Evolutionary conservation across 495 filamentous ascomycete species (phyloP), one percentile per base, ranked within the genome.

Genomic region (Elaphomyces granulatus): DNA sequence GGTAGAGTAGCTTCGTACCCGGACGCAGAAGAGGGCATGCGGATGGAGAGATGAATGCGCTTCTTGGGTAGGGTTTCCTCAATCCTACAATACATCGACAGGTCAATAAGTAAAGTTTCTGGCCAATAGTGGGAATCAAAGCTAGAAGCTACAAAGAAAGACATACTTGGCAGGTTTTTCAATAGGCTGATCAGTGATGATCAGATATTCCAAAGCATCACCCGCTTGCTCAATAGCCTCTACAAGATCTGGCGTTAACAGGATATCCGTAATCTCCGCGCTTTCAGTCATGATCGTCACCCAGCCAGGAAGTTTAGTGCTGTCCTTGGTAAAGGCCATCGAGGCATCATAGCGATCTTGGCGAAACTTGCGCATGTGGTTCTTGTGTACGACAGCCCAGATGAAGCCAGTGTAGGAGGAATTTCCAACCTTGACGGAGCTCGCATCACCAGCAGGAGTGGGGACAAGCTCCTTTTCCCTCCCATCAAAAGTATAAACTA

Each of bases 381-480:
- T 81, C 72, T 98, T 98, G 70, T 96, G 84, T 30, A 96, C 87
- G 47, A 98, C 59, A 20, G 87, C 92, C 74, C 77, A 96, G 45
- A 98, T 87, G 48, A 95, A 98, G 26, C 75, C 80, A 58, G 96
- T 92, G 50, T 80, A 94, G 14, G 64, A 58, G 45, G 80, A 87
- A 67, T 85, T 88, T 45, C 66, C 67, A 31, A 76, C 72, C 46
- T 68, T 69, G 12, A 67, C 32, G 20, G 57, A 51, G 4, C 56
- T 51, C n/a, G 52, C 41, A 42, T 64, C 60, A 40, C 56, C 60
- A 31, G 66, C 75, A 4, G 72, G 73, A 8, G 75, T 56, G 15
- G 81, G 81, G 21, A 87, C 75, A 32, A 83, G 66, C 40, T 79
- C 69, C 42, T 70, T 74, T 68, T 98, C 90, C 59, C 77, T 81